A percentile compares a stretch with the other conserved stretches of the same genome.
Conservation (phyloP, 179 eudicot genomes). For the Nepenthes alata region DNA sequence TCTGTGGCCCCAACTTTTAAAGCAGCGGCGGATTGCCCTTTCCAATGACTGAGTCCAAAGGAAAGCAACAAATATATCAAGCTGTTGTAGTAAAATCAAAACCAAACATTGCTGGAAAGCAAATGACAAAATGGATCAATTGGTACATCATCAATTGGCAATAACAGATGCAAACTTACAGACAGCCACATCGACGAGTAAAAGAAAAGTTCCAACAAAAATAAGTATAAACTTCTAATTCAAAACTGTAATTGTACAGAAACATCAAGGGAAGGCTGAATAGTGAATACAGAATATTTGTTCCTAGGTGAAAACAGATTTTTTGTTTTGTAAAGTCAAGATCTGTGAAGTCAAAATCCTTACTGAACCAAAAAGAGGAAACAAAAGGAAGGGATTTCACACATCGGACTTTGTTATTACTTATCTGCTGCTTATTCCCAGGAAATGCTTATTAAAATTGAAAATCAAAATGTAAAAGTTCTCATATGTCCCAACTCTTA, state of each 20-base stretch:
- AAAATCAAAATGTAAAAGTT: no score
- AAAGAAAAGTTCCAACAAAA: no score
- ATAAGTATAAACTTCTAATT: no score
- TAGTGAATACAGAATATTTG: neutral
- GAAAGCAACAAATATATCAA: neutral
- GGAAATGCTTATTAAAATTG: no score
- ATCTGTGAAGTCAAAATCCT: no score
- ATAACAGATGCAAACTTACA: neutral
- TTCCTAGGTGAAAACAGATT: no score
- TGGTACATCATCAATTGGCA: neutral
- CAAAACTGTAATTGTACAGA: no score
- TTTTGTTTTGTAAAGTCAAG: no score
- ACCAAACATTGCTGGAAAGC: neutral
- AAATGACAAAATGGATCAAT: neutral
- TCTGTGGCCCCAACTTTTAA: constrained; percentile 52
- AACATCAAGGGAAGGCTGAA: neutral
- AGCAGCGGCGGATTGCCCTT: constrained; percentile 49
- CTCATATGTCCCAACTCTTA: no score
- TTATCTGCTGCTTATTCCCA: no score
- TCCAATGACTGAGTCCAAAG: constrained; percentile 42
- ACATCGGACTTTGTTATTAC: no score
- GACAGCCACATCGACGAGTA: neutral
- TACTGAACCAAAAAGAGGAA: neutral
- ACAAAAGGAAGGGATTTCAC: neutral
- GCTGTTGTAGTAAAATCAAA: neutral